These are phyloP conservation scores for Rhizopogon vesiculosus DNA, from an alignment of 768 basidiomycete species.

Conservation along the genomic window DNA sequence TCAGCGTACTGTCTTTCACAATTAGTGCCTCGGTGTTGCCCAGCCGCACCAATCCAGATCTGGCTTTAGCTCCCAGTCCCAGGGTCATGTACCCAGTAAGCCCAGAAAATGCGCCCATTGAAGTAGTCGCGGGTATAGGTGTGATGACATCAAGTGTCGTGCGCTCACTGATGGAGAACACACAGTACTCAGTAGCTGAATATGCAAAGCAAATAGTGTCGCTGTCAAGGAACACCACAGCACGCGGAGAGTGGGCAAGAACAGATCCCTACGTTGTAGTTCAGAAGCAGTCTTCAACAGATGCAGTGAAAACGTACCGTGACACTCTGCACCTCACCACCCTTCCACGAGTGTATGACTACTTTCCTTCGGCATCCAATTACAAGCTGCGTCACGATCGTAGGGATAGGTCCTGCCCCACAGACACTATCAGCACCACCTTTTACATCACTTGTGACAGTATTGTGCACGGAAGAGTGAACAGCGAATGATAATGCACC, in stretches of 20 bases:
- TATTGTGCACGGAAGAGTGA: no score
- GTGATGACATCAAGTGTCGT: no score
- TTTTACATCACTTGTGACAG: conserved; percentile 30
- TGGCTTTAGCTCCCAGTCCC: conserved; percentile 70
- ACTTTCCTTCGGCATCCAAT: conserved; percentile 85
- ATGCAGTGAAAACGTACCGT: conserved; percentile 41
- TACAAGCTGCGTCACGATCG: conserved; percentile 68
- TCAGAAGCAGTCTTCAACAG: not conserved
- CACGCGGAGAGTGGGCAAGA: conserved; percentile 85
- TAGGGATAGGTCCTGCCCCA: conserved; percentile 48
- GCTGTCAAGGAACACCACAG: conserved; percentile 66
- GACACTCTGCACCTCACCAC: conserved; percentile 70
- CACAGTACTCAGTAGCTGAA: conserved; percentile 59
- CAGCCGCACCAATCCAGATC: conserved; percentile 54
- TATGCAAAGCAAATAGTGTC: conserved; percentile 72
- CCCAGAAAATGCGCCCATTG: conserved; percentile 49
- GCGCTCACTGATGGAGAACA: no score
- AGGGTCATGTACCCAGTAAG: conserved; percentile 84
- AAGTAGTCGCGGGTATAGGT: no score
- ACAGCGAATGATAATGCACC: no score
- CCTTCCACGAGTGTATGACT: conserved; percentile 82
- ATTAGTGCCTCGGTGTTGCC: conserved; percentile 63
- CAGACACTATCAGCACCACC: conserved; percentile 8
- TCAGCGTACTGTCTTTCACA: conserved; percentile 69
- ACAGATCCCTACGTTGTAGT: conserved; percentile 59